Evolutionary conservation across 257 asterid genomes (phyloP), one percentile per base, ranked within the genome.

Genomic region (Osmanthus fragrans): DNA sequence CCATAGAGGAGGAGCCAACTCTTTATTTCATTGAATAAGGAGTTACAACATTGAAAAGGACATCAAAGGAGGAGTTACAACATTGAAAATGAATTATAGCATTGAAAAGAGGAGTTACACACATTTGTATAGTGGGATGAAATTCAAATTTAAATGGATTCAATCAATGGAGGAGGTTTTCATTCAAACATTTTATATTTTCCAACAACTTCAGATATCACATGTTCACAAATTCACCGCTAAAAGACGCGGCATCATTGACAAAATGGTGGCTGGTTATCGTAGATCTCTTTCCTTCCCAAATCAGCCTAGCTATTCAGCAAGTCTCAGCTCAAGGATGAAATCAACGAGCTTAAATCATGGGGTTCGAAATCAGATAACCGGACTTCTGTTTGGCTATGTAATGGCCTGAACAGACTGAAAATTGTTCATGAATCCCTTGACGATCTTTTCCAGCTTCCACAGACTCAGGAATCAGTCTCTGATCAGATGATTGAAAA

Each of bases 281-380:
- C 90, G 94, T 27, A 80, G 98, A 84, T 89, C 98, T 1, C 90
- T 94, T 23, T 94, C 98, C 1, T 94, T 90, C 64, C 92, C 97
- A 0, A 88, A 90, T 63, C 92, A 86, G 1, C 91, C 88, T 4
- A 76, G 71, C 58, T 60, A n/a, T 11, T 6, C 89, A 19, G 8
- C 76, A 2, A n/a, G n/a, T 88, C 88, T 81, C 95, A 84, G 64
- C 96, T 94, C 85, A 79, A 82, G 21, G 89, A 88, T 80, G 85
- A 84, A 45, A 73, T 90, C 82, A 76, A 86, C 18, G 85, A 75
- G 30, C 87, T 92, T 70, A 81, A 68, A 30, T 65, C 86, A 0
- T 92, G 91, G 91, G 80, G 88, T 39, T 37, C 75, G 7, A 73
- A 70, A 9, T 60, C 81, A 75, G 72, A 70, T n/a, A 54, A 49